Evolutionary conservation across 2,329 filamentous ascomycete species (phyloP), one percentile per base, ranked within the genome.

Genomic region (Scleromitrula shiraiana): DNA sequence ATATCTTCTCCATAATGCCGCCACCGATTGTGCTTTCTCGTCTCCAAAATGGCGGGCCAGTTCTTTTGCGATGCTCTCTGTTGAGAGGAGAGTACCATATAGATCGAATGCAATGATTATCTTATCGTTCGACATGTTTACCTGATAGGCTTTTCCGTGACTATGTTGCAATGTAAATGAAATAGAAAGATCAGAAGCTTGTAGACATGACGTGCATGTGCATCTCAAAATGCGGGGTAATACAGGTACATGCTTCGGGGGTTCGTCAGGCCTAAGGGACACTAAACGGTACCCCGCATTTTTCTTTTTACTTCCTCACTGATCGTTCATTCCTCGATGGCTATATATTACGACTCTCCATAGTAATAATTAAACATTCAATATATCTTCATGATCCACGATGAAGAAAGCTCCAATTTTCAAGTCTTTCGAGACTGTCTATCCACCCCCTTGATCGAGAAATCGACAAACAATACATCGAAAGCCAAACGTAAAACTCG

Each of bases 61-160:
- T 50, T 80, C 71, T 29, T 71, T 66, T 6, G 75, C 73, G 53
- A 88, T 85, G 24, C 80, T 85, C 36, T 79, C 77, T 2, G 84
- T 87, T 8, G 82, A 86, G 5, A 89, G 71, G 8, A 90, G 66
- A 2, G 84, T 89, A 46, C 83, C 85, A 64, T 88, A 89, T 2
- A 86, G 71, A 59, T 90, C 85, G 54, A 90, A 88, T 1, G 82
- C 84, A 46, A 89, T 70, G 39, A 82, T 66, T 14, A 62, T 67
- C 37, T 64, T 68, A 49, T 53, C 59, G 38, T 52, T 51, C 50
- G 63, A 61, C 57, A 55, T 49, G 55, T 59, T 60, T 26, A n/a
- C 17, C 3, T 26, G 2, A 23, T 5, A 12, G 10, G 14, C 2
- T 17, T 7, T 33, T 12, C 30, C 17, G n/a, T 12, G n/a, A n/a